Percentiles rank a stretch among this genome's conserved stretches.
These are phyloP conservation scores for Buddleja alternifolia DNA, from an alignment of 257 asterid genomes.

Conservation along the genomic window DNA sequence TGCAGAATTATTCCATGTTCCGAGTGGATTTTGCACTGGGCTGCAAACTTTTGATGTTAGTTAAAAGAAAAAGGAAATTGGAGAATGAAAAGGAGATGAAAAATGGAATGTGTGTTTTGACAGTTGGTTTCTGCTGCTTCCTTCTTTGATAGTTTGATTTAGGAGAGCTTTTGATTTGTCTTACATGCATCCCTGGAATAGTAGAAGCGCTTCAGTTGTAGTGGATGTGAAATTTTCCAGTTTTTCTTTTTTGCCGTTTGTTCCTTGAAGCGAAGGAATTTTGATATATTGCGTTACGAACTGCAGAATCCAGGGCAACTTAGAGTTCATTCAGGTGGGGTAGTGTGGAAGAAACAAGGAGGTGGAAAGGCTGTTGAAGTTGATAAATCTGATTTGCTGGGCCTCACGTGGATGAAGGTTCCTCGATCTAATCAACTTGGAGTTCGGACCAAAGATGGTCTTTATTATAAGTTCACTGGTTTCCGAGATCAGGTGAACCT, in stretches of 20 bases:
- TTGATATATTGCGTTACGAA: conserved; percentile 1
- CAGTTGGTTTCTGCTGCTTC: conserved; percentile 3
- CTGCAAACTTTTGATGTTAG: neutral
- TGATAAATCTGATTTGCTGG: conserved; percentile 72
- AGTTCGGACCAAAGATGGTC: conserved; percentile 85
- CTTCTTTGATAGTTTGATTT: neutral
- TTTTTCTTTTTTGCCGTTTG: neutral
- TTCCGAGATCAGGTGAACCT: conserved; percentile 59
- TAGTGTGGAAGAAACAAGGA: conserved; percentile 92
- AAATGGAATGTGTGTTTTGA: neutral
- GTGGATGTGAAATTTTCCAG: neutral
- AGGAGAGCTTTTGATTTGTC: neutral
- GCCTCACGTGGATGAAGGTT: conserved; percentile 93
- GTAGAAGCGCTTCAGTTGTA: neutral
- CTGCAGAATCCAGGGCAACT: conserved; percentile 54
- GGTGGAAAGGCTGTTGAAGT: conserved; percentile 96
- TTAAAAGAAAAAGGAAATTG: neutral
- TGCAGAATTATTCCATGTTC: neutral
- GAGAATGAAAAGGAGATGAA: neutral
- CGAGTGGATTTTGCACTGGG: neutral
- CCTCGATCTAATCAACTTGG: conserved; percentile 94
- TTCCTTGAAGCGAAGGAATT: neutral
- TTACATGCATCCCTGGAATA: neutral
- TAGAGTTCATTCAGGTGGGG: conserved; percentile 80
- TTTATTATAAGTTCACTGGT: conserved; percentile 84